Base-by-base conservation (phyloP, 352 stramenopile species). In the Aphanomyces cochlioides region DNA sequence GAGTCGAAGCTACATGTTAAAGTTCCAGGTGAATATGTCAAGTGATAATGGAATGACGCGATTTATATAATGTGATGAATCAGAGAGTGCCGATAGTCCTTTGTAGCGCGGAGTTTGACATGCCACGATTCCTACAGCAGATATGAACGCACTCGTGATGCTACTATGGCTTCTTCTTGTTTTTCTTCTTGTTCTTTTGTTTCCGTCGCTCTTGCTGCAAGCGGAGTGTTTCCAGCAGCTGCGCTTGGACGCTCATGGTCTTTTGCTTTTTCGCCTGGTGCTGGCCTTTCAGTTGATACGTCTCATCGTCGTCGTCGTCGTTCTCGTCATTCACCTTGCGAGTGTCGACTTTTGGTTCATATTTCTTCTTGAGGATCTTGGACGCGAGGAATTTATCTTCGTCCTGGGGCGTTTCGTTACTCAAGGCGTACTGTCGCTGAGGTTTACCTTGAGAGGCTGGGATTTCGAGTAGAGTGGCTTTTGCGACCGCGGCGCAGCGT, bases 301-400 rank as follows among this genome's bases (percentile, higher is more conserved):
- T 34, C 4, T 67, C 39, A 15, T 67, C 59, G 3, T 67, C 54
- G 36, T 61, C 54, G 28, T 61, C 41, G 40, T 67, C 41, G 39
- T 38, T 38, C 15, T 70, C 47, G 3, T 61, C 47, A 0, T 3
- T 34, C 5, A 8, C 15, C 21, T 15, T 45, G 7, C 8, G 17
- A 2, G 17, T 21, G 37, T 41, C 47, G 4, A 34, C 36, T 28
- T 28, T 28, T 28, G 28, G 28, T 5, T 70, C 34, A 10, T 50
- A 40, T 41, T 70, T 70, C 15, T 70, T 70, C 19, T 70, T 70
- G 4, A 70, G n/a, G n/a, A 70, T 47, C 39, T 70, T 70, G 54
- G 64, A 48, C 7, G 64, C 64, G 7, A 70, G 40, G n/a, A 70
- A 53, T 34, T 70, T 70, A 43, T 70, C 64, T 70, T 70, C 64